Evolutionary conservation across 768 basidiomycete species (phyloP).

Genomic region (Auricularia heimuer): DNA sequence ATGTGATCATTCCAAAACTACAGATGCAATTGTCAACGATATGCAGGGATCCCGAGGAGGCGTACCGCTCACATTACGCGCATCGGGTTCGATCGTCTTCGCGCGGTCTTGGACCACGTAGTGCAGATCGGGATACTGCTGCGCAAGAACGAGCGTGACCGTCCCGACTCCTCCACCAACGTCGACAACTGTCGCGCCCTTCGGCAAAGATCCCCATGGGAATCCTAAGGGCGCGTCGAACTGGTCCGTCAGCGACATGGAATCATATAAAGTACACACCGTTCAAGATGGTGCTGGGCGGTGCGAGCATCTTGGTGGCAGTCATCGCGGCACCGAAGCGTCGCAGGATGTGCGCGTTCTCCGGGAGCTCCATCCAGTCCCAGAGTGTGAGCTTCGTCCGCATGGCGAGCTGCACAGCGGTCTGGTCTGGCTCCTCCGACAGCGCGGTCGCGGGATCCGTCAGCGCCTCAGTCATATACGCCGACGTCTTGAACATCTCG

Average conservation of each 20-base stretch:
- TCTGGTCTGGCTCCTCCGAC: slow-evolving; percentile 18
- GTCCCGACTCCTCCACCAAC: slow-evolving; percentile 17
- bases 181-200: slow-evolving; percentile 14
- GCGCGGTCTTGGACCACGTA: slow-evolving; percentile 16
- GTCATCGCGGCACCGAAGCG: slow-evolving; percentile 27
- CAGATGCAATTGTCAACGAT: not conserved
- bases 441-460: slow-evolving; percentile 9
- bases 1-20: slow-evolving; percentile 6
- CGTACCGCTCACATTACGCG: not conserved
- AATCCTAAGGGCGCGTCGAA: too few species aligned
- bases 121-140: slow-evolving; percentile 7
- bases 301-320: not conserved
- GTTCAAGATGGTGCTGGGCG: not conserved
- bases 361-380: slow-evolving; percentile 19
- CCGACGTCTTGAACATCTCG: slow-evolving; percentile 14
- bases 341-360: slow-evolving; percentile 15
- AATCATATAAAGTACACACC: not conserved
- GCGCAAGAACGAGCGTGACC: slow-evolving; percentile 7
- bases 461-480: slow-evolving; percentile 16
- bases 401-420: slow-evolving; percentile 20
- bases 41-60: not conserved
- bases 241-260: too few species aligned
- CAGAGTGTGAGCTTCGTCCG: slow-evolving; percentile 17
- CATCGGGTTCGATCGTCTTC: slow-evolving; percentile 11
- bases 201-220: slow-evolving; percentile 1